Evolutionary conservation across 139 green algal genomes (phyloP).

Genomic region (Coelastrella sp.): DNA sequence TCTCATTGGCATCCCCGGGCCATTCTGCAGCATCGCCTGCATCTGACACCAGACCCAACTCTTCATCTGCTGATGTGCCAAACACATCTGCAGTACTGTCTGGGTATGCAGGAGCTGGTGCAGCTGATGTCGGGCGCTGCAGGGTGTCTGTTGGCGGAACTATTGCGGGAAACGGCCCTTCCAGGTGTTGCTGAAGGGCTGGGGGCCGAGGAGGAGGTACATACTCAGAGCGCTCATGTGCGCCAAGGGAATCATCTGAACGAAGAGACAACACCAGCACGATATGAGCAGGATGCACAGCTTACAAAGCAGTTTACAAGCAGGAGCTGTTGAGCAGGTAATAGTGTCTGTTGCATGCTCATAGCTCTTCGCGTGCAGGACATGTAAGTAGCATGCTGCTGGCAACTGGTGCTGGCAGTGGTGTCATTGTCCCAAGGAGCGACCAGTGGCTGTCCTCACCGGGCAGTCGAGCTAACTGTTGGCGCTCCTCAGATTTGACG

Average conservation of each 20-base stretch:
- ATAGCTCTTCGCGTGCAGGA: no score
- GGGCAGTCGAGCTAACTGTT: background rate
- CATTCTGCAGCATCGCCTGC: no score
- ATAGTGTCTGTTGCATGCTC: no score
- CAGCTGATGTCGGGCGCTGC: background rate
- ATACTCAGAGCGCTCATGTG: slow-evolving; percentile 9
- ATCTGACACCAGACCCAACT: no score
- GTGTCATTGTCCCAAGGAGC: background rate
- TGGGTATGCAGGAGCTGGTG: background rate
- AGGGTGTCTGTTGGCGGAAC: background rate
- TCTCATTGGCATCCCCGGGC: no score
- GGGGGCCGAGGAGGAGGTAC: background rate
- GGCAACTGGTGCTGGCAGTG: background rate
- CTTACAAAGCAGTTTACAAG: background rate
- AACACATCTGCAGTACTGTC: background rate
- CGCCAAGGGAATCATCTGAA: background rate
- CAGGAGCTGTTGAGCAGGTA: background rate
- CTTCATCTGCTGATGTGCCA: no score
- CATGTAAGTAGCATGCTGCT: no score
- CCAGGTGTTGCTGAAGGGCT: background rate
- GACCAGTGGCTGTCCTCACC: background rate
- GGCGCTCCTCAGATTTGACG: slow-evolving; percentile 14
- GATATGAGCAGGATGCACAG: background rate
- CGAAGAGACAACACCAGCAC: background rate
- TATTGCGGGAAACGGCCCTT: background rate